Conservation (phyloP, 129 eudicot species). For the Solidago caesia region DNA sequence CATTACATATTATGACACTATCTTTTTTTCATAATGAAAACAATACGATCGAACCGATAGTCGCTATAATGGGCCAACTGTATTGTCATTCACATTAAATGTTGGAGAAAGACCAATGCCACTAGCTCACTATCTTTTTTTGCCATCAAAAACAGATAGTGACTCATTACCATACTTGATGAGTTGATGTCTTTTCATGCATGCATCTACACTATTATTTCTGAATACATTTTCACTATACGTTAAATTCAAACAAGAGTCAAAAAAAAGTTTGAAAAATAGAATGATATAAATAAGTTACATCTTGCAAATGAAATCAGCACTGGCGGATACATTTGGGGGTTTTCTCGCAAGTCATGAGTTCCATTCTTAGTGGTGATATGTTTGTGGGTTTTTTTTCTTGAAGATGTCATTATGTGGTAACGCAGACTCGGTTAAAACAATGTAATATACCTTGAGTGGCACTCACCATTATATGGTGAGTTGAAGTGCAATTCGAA, state of each 20-base stretch:
- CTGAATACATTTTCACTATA: neutral
- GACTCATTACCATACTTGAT: conserved; percentile 10
- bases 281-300: too few species aligned
- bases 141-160: conserved; percentile 15
- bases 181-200: conserved; percentile 16
- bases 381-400: too few species aligned
- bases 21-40: conserved; percentile 11
- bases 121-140: conserved; percentile 10
- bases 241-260: neutral
- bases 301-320: too few species aligned
- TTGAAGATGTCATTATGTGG: too few species aligned
- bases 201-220: neutral
- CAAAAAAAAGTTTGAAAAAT: too few species aligned
- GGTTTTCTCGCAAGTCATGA: too few species aligned
- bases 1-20: neutral
- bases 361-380: too few species aligned
- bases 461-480: too few species aligned
- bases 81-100: conserved; percentile 4
- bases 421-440: too few species aligned
- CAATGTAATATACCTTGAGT: too few species aligned
- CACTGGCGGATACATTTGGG: too few species aligned
- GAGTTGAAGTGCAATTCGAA: too few species aligned
- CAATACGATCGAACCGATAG: neutral
- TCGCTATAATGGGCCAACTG: neutral
- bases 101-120: neutral